Evolutionary conservation across 83 land plant species (phyloP), one percentile per base, ranked within the genome.

Genomic region (Picea abies): DNA sequence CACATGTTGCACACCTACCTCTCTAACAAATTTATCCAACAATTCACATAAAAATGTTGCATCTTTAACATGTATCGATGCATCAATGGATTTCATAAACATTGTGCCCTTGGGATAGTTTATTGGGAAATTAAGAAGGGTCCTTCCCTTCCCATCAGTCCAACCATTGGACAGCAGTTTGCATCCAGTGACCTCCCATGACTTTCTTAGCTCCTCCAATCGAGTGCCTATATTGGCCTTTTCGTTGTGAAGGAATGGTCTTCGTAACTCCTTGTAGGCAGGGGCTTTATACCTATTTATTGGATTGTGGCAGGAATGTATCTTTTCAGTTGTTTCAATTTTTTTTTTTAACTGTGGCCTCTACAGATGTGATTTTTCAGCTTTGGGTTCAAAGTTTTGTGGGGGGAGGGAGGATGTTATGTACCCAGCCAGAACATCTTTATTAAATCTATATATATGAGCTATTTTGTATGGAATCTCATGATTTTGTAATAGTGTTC

Each of bases 71-170:
- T 66, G 1, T 80, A 8, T 81, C 25, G 80, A 85, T 73, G 76
- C 84, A 80, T 88, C 84, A 16, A 85, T 71, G 26, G 90, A 85
- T 82, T 67, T 84, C 1, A 84, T 81, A 81, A 85, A 85, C 78
- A 88, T 29, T 12, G 83, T 82, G 6, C 87, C 85, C 23, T 82
- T 81, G 0, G 81, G 83, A 26, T 82, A 83, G 52, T 80, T 83
- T 60, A 83, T 85, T 17, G 78, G 32, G 60, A 88, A 83, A 60
- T 85, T 85, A 37, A 85, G 26, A 17, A 85, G 35, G 8, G 72
- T 22, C 15, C n/a, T 79, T n/a, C 23, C 49, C 2, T 49, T 44
- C 81, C 15, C 63, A 70, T 85, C 80, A 1, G 3, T 75, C 87
- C 83, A 88, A 44, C 88, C 80, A 81, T 85, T 83, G 65, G 49